These are phyloP conservation scores for Kalmusia sp. DNA, from an alignment of 2,329 filamentous ascomycete species.

Conservation along the genomic window DNA sequence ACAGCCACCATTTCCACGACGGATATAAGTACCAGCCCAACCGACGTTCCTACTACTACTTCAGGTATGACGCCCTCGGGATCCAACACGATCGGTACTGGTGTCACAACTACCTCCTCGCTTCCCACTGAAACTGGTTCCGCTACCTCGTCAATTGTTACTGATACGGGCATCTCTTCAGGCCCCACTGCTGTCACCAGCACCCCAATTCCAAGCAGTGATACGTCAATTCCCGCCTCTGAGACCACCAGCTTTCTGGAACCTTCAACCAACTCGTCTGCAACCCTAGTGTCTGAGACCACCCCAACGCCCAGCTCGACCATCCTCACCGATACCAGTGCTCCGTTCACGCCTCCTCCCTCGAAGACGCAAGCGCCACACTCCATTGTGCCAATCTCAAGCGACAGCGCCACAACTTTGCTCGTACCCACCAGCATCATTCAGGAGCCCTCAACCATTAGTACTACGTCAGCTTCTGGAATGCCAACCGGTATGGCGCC, in stretches of 20 bases:
- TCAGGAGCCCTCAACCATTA: conserved; percentile 58
- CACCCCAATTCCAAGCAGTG: not conserved
- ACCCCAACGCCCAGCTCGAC: conserved; percentile 12
- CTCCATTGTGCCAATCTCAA: conserved; percentile 56
- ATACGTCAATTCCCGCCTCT: not conserved
- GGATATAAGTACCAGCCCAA: not conserved
- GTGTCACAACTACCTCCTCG: conserved; percentile 1
- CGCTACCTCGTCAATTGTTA: not conserved
- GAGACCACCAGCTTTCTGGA: not conserved
- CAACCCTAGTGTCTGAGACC: not conserved
- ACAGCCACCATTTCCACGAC: not conserved
- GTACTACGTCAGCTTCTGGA: conserved; percentile 53
- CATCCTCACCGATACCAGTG: conserved; percentile 13
- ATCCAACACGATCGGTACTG: conserved; percentile 14
- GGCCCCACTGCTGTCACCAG: not conserved
- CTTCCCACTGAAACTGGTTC: not conserved
- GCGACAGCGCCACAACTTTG: conserved; percentile 52
- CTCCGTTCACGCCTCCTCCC: conserved; percentile 27
- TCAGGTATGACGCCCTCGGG: conserved; percentile 13
- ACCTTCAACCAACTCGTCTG: not conserved
- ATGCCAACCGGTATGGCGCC: conserved; percentile 74
- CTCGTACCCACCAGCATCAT: conserved; percentile 69
- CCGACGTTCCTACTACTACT: not conserved
- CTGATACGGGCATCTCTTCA: conserved; percentile 7
- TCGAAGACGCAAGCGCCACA: conserved; percentile 37